Conservation (phyloP, 225 moss, liverwort and hornwort genomes). For the Anthoceros angustus region DNA sequence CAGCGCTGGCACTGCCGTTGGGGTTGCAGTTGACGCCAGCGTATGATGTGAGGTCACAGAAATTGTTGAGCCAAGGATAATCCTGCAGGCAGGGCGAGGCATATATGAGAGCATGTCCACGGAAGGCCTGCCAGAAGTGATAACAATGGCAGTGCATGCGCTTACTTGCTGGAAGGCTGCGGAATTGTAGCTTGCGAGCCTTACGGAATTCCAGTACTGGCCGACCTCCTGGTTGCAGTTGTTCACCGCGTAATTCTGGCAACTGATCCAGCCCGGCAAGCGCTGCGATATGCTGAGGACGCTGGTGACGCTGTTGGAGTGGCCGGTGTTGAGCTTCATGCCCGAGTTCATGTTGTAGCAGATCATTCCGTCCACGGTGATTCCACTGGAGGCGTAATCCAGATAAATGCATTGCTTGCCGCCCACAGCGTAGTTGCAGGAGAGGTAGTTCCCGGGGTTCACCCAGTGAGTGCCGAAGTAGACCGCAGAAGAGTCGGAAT, state of each 20-base stretch:
- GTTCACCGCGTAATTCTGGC: slow-evolving; percentile 2
- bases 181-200: neutral
- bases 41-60: neutral
- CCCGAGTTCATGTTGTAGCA: neutral
- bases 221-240: slow-evolving; percentile 4
- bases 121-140: neutral
- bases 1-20: neutral
- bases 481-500: neutral
- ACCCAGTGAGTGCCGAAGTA: slow-evolving; percentile 5
- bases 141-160: neutral
- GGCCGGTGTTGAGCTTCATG: neutral
- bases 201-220: neutral
- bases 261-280: slow-evolving; percentile 1
- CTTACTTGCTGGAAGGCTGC: neutral
- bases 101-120: neutral
- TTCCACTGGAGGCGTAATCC: neutral
- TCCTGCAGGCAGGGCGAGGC: neutral
- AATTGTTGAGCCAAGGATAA: neutral
- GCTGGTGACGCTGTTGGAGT: slow-evolving; percentile 1
- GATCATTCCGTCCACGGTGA: neutral
- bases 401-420: slow-evolving; percentile 1
- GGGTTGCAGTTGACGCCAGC: neutral
- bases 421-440: neutral
- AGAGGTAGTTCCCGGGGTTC: slow-evolving; percentile 1
- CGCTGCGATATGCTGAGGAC: neutral